Conservation (phyloP, 495 filamentous ascomycete species). For the Penicillium maclennaniae region DNA sequence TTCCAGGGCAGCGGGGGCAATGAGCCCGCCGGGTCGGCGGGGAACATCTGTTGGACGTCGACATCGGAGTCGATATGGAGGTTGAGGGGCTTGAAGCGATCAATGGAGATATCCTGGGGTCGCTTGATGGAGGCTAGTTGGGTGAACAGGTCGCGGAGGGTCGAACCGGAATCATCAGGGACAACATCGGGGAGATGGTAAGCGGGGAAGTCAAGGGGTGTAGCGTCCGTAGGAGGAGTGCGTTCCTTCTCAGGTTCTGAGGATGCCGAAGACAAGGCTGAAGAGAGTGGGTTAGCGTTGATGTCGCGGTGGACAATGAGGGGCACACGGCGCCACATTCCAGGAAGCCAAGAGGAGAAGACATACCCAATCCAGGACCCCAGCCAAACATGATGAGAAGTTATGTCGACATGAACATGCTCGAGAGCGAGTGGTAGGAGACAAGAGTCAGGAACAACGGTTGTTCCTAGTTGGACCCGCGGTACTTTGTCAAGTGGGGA, state of each 20-base stretch:
- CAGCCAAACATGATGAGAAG: constrained; percentile 32
- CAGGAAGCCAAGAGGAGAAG: not conserved
- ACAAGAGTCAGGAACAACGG: not conserved
- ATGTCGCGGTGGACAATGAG: not conserved
- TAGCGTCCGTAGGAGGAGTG: constrained; percentile 42
- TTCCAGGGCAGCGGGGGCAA: constrained; percentile 49
- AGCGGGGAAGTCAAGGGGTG: constrained; percentile 48
- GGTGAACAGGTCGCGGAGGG: constrained; percentile 32
- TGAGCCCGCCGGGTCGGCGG: constrained; percentile 31
- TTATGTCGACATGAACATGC: constrained; percentile 9
- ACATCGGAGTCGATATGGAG: constrained; percentile 43
- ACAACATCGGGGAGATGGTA: constrained; percentile 33
- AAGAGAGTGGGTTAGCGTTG: not conserved
- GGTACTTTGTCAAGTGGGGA: not conserved
- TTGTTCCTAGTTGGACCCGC: not conserved
- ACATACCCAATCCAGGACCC: constrained; percentile 35
- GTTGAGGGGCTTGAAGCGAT: constrained; percentile 53
- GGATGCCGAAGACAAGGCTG: constrained; percentile 34
- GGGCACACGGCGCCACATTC: constrained; percentile 11
- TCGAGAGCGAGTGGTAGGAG: constrained; percentile 8
- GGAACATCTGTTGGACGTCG: constrained; percentile 43
- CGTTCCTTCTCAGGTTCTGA: constrained; percentile 42
- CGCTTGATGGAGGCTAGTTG: constrained; percentile 49
- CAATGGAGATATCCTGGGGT: constrained; percentile 47
- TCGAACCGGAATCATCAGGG: constrained; percentile 22